These are phyloP conservation scores for Nannizzia gypsea DNA, from an alignment of 2,329 filamentous ascomycete species.

Conservation along the genomic window DNA sequence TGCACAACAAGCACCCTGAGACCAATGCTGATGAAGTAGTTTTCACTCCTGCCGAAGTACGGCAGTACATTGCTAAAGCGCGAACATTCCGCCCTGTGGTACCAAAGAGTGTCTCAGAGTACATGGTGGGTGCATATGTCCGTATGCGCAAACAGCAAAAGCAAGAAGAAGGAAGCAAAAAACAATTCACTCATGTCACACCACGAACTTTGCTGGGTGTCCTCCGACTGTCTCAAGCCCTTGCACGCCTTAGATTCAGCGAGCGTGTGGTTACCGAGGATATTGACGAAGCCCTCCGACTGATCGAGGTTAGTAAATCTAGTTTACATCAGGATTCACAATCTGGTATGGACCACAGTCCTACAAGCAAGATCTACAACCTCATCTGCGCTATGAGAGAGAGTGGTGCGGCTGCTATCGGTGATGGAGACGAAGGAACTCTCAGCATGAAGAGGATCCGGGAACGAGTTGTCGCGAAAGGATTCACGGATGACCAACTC, in stretches of 20 bases:
- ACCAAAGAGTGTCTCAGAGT: conserved; percentile 76
- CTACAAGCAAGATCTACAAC: conserved; percentile 86
- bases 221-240: conserved; percentile 81
- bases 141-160: conserved; percentile 86
- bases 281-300: conserved; percentile 83
- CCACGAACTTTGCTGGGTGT: conserved; percentile 88
- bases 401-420: conserved; percentile 66
- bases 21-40: conserved; percentile 55
- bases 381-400: conserved; percentile 82
- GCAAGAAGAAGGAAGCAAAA: conserved; percentile 77
- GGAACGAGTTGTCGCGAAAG: conserved; percentile 87
- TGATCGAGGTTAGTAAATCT: conserved; percentile 89
- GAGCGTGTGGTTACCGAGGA: conserved; percentile 78
- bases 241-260: conserved; percentile 83
- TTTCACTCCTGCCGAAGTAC: conserved; percentile 85
- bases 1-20: conserved; percentile 88
- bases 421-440: conserved; percentile 61
- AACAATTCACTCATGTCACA: conserved; percentile 88
- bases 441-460: conserved; percentile 79
- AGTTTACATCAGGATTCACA: conserved; percentile 63
- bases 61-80: conserved; percentile 89
- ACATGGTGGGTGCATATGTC: conserved; percentile 95
- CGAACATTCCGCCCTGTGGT: conserved; percentile 80
- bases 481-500: conserved; percentile 92
- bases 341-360: conserved; percentile 57